phyloP scores from a whole-genome alignment of 768 basidiomycete species.

The Cystofilobasidium bisporidii region DNA sequence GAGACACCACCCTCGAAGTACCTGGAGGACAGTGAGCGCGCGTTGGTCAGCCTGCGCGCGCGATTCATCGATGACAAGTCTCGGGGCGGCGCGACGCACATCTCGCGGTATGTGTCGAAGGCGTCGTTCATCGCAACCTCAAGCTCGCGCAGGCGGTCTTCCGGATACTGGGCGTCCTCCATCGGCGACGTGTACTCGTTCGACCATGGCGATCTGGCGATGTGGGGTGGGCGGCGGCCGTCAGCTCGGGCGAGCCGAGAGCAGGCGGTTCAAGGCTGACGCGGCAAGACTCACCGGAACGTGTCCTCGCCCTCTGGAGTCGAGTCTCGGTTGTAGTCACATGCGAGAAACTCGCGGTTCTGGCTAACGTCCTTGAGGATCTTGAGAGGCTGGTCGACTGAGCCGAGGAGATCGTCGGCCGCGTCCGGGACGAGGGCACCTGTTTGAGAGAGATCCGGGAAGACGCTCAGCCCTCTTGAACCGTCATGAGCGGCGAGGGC shows the following conservation, averaged over 20 bases:
- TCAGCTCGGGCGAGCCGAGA: not conserved
- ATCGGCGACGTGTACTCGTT: slow-evolving; percentile 88
- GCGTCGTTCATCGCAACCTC: slow-evolving; percentile 92
- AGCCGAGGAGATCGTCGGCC: slow-evolving; percentile 86
- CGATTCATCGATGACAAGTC: too few relatives aligned
- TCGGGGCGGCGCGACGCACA: slow-evolving; percentile 46
- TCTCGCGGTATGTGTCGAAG: slow-evolving; percentile 92
- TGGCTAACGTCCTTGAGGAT: slow-evolving; percentile 60
- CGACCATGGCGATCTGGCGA: slow-evolving; percentile 85
- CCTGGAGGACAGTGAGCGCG: slow-evolving; percentile 43
- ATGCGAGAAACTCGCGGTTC: slow-evolving; percentile 76
- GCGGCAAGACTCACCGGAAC: not conserved
- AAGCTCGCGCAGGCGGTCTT: slow-evolving; percentile 72
- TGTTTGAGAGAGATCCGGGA: too few relatives aligned
- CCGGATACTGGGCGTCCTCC: slow-evolving; percentile 79
- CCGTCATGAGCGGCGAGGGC: too few relatives aligned
- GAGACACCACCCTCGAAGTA: slow-evolving; percentile 98
- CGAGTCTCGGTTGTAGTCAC: slow-evolving; percentile 77
- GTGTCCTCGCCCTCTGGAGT: slow-evolving; percentile 6
- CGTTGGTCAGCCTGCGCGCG: not conserved
- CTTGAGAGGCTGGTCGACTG: slow-evolving; percentile 87
- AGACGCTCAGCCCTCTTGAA: too few relatives aligned
- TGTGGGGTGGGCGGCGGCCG: not conserved
- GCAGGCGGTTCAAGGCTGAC: not conserved
- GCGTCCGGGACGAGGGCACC: slow-evolving; percentile 69